phyloP scores from a whole-genome alignment of 2,329 filamentous ascomycete genomes.

The Sclerotiophoma versabilis region DNA sequence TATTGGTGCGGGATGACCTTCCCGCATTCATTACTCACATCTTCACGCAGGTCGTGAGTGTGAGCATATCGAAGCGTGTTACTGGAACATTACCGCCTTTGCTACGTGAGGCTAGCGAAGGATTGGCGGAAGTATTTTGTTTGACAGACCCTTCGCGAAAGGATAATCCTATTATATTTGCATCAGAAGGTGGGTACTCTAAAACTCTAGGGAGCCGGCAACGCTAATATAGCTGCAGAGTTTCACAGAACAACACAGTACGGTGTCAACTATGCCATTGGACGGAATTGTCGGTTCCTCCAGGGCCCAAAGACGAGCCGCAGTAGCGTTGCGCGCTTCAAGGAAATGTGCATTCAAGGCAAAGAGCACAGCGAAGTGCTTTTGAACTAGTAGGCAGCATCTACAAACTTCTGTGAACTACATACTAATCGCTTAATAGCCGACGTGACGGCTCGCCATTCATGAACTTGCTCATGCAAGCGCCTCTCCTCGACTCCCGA shows the following conservation, averaged over 20 bases:
- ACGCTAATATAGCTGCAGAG: constrained; percentile 56
- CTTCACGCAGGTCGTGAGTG: constrained; percentile 73
- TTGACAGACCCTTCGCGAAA: constrained; percentile 74
- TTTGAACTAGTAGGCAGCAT: constrained; percentile 69
- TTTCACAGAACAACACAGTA: constrained; percentile 79
- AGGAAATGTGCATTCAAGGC: constrained; percentile 67
- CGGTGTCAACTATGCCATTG: constrained; percentile 74
- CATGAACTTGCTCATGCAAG: constrained; percentile 78
- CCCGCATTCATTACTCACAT: constrained; percentile 75
- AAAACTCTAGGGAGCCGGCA: too few relatives aligned
- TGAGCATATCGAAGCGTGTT: constrained; percentile 71
- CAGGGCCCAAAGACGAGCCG: constrained; percentile 76
- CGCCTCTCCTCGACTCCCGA: constrained; percentile 72
- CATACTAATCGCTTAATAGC: constrained; percentile 46
- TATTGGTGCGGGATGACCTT: constrained; percentile 70
- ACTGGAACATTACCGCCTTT: constrained; percentile 70
- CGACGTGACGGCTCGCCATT: constrained; percentile 79
- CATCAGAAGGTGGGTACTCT: constrained; percentile 67
- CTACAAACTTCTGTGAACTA: neutral
- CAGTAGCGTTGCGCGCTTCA: constrained; percentile 67
- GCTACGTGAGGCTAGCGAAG: constrained; percentile 73
- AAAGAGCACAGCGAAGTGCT: constrained; percentile 77
- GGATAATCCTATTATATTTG: constrained; percentile 80
- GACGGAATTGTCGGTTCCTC: constrained; percentile 79
- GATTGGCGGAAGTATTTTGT: constrained; percentile 78